These are phyloP conservation scores for Cucurbitaria berberidis DNA, from an alignment of 2,329 filamentous ascomycete species.

Conservation along the genomic window DNA sequence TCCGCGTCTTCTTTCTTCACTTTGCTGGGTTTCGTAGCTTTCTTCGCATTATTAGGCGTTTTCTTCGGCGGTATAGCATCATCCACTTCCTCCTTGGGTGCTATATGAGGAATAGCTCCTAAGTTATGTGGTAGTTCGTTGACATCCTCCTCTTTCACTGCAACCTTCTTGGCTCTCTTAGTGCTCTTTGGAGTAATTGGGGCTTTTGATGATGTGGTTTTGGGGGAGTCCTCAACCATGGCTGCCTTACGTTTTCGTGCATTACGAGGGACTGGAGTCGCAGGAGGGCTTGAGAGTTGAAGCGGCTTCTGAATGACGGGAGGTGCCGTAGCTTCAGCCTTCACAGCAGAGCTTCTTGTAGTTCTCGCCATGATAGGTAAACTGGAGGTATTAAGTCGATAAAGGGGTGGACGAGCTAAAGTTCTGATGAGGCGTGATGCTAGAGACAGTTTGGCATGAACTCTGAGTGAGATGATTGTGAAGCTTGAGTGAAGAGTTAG, in stretches of 20 bases:
- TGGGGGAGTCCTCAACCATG: slow-evolving; percentile 25
- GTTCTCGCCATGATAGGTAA: slow-evolving; percentile 37
- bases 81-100: slow-evolving; percentile 12
- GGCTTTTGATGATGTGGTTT: slow-evolving; percentile 4
- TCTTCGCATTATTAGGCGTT: slow-evolving; percentile 29
- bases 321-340: slow-evolving; percentile 14
- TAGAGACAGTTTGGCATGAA: slow-evolving; percentile 18
- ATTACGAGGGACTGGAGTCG: slow-evolving; percentile 45
- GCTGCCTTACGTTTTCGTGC: slow-evolving; percentile 33
- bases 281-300: slow-evolving; percentile 53
- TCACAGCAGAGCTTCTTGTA: slow-evolving; percentile 38
- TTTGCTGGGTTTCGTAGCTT: slow-evolving; percentile 18
- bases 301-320: slow-evolving; percentile 30
- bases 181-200: slow-evolving; percentile 27
- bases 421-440: slow-evolving; percentile 4
- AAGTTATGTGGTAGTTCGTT: slow-evolving; percentile 64
- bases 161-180: slow-evolving; percentile 47
- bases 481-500: neutral
- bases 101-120: slow-evolving; percentile 42
- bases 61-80: slow-evolving; percentile 13
- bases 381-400: neutral
- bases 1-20: slow-evolving; percentile 28
- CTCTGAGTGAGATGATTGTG: neutral
- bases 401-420: slow-evolving; percentile 4
- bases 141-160: slow-evolving; percentile 49